Conservation (phyloP, 352 stramenopile species). For the Pythium biforme region DNA sequence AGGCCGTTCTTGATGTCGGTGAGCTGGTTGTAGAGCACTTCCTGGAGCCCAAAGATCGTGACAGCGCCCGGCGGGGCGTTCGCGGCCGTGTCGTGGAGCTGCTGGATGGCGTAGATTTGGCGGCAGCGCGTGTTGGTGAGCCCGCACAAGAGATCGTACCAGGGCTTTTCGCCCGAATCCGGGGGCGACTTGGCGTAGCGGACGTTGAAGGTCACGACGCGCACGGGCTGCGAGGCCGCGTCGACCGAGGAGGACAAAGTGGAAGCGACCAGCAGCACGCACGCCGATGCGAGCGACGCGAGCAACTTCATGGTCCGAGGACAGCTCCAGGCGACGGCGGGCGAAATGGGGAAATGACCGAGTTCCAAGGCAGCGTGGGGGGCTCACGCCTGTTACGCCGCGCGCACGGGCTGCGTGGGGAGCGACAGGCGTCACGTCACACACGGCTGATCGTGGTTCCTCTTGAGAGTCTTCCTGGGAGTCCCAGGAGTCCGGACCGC, state of each 20-base stretch:
- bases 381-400: too few relatives aligned
- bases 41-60: constrained; percentile 21
- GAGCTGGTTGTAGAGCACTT: constrained; percentile 23
- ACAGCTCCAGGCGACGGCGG: neutral
- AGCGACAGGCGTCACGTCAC: too few relatives aligned
- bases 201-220: constrained; percentile 21
- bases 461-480: too few relatives aligned
- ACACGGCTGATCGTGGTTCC: too few relatives aligned
- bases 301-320: constrained; percentile 6
- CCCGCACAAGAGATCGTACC: constrained; percentile 20
- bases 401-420: too few relatives aligned
- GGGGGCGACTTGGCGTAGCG: constrained; percentile 15
- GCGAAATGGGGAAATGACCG: neutral
- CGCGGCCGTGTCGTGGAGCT: constrained; percentile 6
- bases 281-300: constrained; percentile 1
- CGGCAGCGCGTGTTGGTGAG: constrained; percentile 15
- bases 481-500: too few relatives aligned
- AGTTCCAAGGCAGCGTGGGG: too few relatives aligned
- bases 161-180: constrained; percentile 19
- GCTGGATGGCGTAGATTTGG: constrained; percentile 12
- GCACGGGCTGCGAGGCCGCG: constrained; percentile 13
- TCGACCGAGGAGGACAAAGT: neutral
- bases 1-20: constrained; percentile 23
- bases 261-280: neutral
- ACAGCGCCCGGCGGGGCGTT: constrained; percentile 11